Evolutionary conservation across 768 basidiomycete species (phyloP), one percentile per base, ranked within the genome.

Genomic region (Phlebiopsis flavidoalba): DNA sequence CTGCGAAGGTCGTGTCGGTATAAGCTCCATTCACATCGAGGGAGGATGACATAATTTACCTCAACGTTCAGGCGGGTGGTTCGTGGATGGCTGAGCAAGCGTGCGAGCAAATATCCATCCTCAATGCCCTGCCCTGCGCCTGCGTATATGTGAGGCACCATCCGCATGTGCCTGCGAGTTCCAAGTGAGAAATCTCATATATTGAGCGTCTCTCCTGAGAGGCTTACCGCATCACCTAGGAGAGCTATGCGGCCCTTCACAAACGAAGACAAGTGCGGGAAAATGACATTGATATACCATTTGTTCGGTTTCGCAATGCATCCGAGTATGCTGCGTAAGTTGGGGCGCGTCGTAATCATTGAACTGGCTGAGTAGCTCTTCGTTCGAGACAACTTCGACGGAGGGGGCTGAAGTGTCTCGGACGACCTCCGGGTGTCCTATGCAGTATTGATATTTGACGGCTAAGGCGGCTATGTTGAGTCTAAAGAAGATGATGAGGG

Each of bases 381-480:
- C 40, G 14, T 12, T 43, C 8, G 59, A n/a, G 15, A 52, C 54
- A 12, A 37, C 24, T 8, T 51, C 31, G 7, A 60, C 37, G 15
- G 53, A 26, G 8, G 58, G 58, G 11, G 15, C 51, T 3, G 24
- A 54, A 8, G 45, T 24, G 21, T 26, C 26, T 8, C 36, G 26
- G 4, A 11, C 26, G 21, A 51, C 36, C 7, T 45, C 53, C 3
- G 54, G 31, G n/a, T 53, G 52, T n/a, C 52, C 52, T 12, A 53
- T 22, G 8, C 35, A 15, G 22, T 36, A 33, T 19, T 45, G 37
- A 19, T 57, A 57, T 7, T n/a, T 12, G n/a, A 49, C 26, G 21
- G 43, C 67, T 59, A 80, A 80, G 3, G 75, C 74, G 1, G 80
- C 82, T 22, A 84, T 69, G 64, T 84, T 84, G 24, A 71, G 62